Conservation (phyloP, 352 stramenopile species). For the Pythium monospermum region DNA sequence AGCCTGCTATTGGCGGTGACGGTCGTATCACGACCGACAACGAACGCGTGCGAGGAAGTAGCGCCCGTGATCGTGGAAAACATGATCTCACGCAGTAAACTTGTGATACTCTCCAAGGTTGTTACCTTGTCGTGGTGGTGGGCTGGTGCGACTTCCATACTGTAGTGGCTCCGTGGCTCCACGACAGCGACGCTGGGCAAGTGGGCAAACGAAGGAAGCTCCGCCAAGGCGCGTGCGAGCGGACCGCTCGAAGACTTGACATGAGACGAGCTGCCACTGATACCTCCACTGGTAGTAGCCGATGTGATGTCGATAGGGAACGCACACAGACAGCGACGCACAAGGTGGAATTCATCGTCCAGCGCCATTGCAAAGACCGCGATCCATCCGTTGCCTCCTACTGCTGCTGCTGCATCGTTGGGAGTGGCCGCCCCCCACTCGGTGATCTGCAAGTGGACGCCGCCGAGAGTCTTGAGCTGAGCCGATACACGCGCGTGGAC, state of each 20-base stretch:
- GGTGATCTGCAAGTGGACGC: slow-evolving; percentile 49
- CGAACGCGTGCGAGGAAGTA: slow-evolving; percentile 9
- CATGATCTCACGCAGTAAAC: slow-evolving; percentile 58
- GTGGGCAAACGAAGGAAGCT: no score
- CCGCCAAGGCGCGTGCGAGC: no score
- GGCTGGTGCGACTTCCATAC: no score
- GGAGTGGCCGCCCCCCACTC: slow-evolving; percentile 30
- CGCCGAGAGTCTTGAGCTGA: slow-evolving; percentile 58
- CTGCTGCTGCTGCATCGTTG: background rate
- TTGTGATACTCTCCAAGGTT: slow-evolving; percentile 53
- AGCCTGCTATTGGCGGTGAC: background rate
- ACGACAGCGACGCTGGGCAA: slow-evolving; percentile 46
- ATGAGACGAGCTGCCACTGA: no score
- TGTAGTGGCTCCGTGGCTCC: slow-evolving; percentile 35
- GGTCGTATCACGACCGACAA: slow-evolving; percentile 12
- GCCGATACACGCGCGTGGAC: slow-evolving; percentile 38
- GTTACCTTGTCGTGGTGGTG: slow-evolving; percentile 50
- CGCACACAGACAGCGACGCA: slow-evolving; percentile 57
- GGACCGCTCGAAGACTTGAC: no score
- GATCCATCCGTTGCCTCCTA: slow-evolving; percentile 18
- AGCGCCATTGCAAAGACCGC: slow-evolving; percentile 55
- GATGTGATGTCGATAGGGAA: slow-evolving; percentile 21
- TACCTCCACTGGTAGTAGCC: slow-evolving; percentile 1
- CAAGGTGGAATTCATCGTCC: slow-evolving; percentile 62
- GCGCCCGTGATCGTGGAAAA: slow-evolving; percentile 51